Conservation (phyloP, 805 yeast genomes). For the Barnettozyma sucrosica region DNA sequence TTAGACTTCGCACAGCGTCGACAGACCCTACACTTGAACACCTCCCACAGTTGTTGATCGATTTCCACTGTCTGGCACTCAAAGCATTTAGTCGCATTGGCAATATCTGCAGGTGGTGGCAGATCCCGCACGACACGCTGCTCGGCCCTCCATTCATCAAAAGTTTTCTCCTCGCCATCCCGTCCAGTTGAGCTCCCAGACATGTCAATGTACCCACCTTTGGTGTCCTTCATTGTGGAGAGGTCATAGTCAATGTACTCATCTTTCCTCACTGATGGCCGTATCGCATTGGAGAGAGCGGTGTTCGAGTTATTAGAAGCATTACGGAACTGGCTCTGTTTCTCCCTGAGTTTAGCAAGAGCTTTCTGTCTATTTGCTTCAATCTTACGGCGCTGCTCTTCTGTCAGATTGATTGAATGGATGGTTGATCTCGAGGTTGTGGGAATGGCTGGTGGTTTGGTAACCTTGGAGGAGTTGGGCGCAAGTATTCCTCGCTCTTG, state of each 20-base stretch:
- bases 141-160: slow-evolving; percentile 44
- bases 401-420: slow-evolving; percentile 31
- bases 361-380: slow-evolving; percentile 53
- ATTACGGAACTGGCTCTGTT: slow-evolving; percentile 33
- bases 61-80: slow-evolving; percentile 82
- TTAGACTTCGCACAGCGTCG: slow-evolving; percentile 60
- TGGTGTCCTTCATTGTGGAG: slow-evolving; percentile 82
- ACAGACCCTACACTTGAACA: slow-evolving; percentile 77
- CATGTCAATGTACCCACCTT: slow-evolving; percentile 56
- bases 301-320: slow-evolving; percentile 23
- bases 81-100: slow-evolving; percentile 71
- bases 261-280: slow-evolving; percentile 47
- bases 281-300: slow-evolving; percentile 3
- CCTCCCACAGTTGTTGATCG: slow-evolving; percentile 62
- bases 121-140: slow-evolving; percentile 45
- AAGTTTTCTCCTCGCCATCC: slow-evolving; percentile 33
- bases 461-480: slow-evolving; percentile 15
- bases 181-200: slow-evolving; percentile 36
- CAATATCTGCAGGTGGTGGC: slow-evolving; percentile 69
- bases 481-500: slow-evolving; percentile 36
- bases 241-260: slow-evolving; percentile 84
- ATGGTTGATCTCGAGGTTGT: slow-evolving; percentile 10
- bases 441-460: slow-evolving; percentile 13
- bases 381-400: slow-evolving; percentile 44
- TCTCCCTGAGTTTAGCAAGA: slow-evolving; percentile 34